Base-by-base conservation (phyloP, 306 rosid genomes). In the Vigna angularis region DNA sequence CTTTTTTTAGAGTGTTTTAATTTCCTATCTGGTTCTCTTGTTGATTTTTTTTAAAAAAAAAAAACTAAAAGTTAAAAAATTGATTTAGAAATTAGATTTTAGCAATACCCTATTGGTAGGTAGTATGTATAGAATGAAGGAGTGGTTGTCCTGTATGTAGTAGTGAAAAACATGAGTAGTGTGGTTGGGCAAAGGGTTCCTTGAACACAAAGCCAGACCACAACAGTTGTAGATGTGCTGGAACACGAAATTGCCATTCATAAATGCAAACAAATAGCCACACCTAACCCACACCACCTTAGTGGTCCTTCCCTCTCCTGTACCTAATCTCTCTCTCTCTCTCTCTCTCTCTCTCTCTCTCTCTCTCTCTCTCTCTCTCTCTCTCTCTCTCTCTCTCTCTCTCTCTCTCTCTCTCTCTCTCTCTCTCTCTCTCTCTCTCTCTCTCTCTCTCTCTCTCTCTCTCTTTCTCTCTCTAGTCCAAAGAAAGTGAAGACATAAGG, bases 291-390 rank as follows among this genome's bases (percentile, higher is more conserved):
- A 70, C 4, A 15, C 7, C 0, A 38, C 28, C 59, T 15, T 56
- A 42, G 75, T 80, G 79, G 79, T 80, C 79, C 84, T 53, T 50
- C 47, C 45, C 9, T 78, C 59, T 74, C 70, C 70, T 26, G 4
- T 30, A 30, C 32, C 32, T 30, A 30, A 30, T 30, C 40, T 50
- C 42, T 38, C 12, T 26, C 13, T 50, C 52, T 38, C 12, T 26
- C 13, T 30, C 40, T 50, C 52, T 38, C 7, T 26, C 13, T 18
- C 22, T 20, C 22, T 20, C 22, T 20, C 10, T 26, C 13, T 26
- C 64, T 13, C 40, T 77, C 75, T 56, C n/a, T 50, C 52, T 38
- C 12, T 26, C 13, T 30, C 40, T 50, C 52, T 38, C 7, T 26
- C 13, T 18, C 22, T 20, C 22, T 20, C 22, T 20, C 10, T 26